Conservation (phyloP, 441 rosid genomes). For the Jatropha multifida region DNA sequence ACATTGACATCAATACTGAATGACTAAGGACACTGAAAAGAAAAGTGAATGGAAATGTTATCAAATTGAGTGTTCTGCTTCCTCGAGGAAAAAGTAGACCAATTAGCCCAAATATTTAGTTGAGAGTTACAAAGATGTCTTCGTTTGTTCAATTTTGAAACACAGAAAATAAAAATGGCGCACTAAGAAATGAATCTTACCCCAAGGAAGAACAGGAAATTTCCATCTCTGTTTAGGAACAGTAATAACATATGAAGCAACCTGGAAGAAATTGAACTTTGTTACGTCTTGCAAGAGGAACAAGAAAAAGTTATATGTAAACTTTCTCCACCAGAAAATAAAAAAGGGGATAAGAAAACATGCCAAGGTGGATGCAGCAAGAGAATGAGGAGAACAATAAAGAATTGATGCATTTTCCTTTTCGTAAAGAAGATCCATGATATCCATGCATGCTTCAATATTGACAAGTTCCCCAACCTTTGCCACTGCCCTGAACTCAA, state of each 20-base stretch:
- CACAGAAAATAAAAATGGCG: neutral
- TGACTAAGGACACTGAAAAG: neutral
- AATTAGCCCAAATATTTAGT: neutral
- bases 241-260: constrained; percentile 64
- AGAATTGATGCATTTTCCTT: constrained; percentile 60
- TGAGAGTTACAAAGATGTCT: neutral
- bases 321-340: neutral
- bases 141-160: neutral
- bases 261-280: constrained; percentile 43
- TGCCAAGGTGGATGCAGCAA: constrained; percentile 80
- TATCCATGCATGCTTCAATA: constrained; percentile 75
- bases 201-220: constrained; percentile 81
- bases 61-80: neutral
- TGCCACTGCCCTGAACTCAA: constrained; percentile 56
- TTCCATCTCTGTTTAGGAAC: constrained; percentile 70
- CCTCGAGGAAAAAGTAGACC: neutral
- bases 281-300: constrained; percentile 7
- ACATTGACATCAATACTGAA: neutral
- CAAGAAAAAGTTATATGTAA: constrained; percentile 11
- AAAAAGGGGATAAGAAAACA: constrained; percentile 22
- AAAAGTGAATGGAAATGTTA: neutral
- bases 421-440: constrained; percentile 89
- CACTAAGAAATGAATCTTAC: constrained; percentile 34
- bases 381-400: constrained; percentile 47
- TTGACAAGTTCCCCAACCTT: constrained; percentile 62